Conservation (phyloP, 768 basidiomycete genomes). For the Tulasnella sp. region DNA sequence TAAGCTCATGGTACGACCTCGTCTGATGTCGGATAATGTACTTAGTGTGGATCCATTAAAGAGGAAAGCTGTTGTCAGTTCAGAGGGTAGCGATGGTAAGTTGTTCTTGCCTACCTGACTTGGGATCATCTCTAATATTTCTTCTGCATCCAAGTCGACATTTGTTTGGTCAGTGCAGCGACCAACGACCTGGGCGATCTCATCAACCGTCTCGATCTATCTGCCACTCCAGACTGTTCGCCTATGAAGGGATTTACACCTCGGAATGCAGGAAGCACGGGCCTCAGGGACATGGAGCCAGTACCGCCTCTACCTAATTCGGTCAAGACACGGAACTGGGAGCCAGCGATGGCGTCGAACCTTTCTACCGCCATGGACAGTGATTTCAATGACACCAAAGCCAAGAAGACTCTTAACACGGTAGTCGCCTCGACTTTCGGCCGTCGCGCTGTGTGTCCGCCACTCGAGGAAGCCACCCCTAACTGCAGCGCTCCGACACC, state of each 20-base stretch:
- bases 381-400: background rate
- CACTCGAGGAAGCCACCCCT: background rate
- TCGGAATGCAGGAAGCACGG: background rate
- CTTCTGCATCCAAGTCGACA: background rate
- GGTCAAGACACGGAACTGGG: background rate
- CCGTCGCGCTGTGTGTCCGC: background rate
- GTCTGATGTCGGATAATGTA: background rate
- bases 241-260: slow-evolving; percentile 18
- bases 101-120: background rate
- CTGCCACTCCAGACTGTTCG: slow-evolving; percentile 57
- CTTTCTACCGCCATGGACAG: background rate
- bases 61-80: background rate
- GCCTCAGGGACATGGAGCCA: background rate
- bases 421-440: slow-evolving; percentile 5
- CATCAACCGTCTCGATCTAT: slow-evolving; percentile 70
- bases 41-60: background rate
- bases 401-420: background rate
- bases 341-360: background rate
- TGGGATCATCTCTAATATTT: background rate
- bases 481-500: background rate
- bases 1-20: background rate
- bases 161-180: slow-evolving; percentile 54
- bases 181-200: slow-evolving; percentile 70
- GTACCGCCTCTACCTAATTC: background rate
- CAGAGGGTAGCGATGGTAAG: slow-evolving; percentile 43